Conservation (phyloP, 345 rosid species). For the Eucalyptus shirleyi region DNA sequence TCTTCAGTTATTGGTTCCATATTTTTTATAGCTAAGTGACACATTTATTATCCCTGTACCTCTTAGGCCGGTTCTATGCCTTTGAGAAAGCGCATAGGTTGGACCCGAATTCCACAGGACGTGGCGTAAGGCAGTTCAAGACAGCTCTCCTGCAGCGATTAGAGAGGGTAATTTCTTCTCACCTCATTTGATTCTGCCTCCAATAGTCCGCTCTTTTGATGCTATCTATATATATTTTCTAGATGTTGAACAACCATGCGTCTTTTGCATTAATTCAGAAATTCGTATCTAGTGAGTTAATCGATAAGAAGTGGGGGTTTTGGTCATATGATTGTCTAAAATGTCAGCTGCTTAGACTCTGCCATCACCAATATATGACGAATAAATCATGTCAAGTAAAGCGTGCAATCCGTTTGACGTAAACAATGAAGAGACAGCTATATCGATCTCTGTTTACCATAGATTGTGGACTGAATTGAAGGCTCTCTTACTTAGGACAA, state of each 20-base stretch:
- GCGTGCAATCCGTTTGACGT: not conserved
- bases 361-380: not conserved
- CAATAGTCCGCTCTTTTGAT: not conserved
- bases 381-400: not conserved
- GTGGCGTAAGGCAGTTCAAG: constrained; percentile 89
- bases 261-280: not conserved
- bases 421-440: not conserved
- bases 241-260: not conserved
- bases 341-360: not conserved
- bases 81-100: constrained; percentile 84
- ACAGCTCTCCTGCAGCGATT: constrained; percentile 67
- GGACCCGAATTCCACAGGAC: constrained; percentile 63
- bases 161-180: constrained; percentile 44
- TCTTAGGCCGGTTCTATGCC: constrained; percentile 80
- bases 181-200: not conserved
- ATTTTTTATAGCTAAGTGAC: not conserved
- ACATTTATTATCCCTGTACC: not conserved
- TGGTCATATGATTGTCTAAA: not conserved
- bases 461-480: not conserved
- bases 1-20: not conserved
- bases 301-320: not conserved
- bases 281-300: not conserved
- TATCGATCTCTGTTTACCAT: not conserved
- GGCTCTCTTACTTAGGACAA: constrained; percentile 42
- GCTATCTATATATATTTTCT: not conserved